Percentiles rank a stretch among this genome's conserved stretches.
phyloP scores from a whole-genome alignment of 768 basidiomycete genomes.

The Suillus brevipes region DNA sequence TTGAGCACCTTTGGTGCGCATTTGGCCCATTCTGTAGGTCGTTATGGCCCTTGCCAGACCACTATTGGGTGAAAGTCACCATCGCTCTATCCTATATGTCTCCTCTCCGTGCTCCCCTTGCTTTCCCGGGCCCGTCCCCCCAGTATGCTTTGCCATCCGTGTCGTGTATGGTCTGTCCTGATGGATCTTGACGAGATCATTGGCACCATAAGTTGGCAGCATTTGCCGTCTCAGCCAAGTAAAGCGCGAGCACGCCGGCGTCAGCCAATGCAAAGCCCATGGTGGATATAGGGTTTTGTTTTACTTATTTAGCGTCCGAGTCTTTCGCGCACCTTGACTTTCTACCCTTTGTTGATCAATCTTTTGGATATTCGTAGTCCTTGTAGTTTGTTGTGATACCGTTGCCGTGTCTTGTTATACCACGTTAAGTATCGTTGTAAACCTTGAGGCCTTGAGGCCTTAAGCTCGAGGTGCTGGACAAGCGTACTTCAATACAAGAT shows the following conservation, averaged over 20 bases:
- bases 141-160: conserved; percentile 1
- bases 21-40: conserved; percentile 22
- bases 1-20: conserved; percentile 25
- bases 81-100: neutral
- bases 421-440: neutral
- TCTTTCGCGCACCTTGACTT: neutral
- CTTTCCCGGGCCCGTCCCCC: neutral
- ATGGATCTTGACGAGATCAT: conserved; percentile 1
- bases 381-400: neutral
- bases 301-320: conserved; percentile 1
- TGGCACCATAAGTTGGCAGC: neutral
- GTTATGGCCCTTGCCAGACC: conserved; percentile 18
- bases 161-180: conserved; percentile 4
- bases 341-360: neutral
- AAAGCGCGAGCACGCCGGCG: conserved; percentile 4
- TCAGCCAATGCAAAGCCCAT: conserved; percentile 7
- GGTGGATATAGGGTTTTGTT: neutral
- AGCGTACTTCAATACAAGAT: neutral
- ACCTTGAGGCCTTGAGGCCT: too few species aligned
- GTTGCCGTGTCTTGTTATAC: neutral
- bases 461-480: neutral
- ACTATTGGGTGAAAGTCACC: conserved; percentile 17
- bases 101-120: neutral
- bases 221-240: neutral
- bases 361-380: neutral